phyloP scores from a whole-genome alignment of 441 rosid species.

The Flueggea neowawraea region DNA sequence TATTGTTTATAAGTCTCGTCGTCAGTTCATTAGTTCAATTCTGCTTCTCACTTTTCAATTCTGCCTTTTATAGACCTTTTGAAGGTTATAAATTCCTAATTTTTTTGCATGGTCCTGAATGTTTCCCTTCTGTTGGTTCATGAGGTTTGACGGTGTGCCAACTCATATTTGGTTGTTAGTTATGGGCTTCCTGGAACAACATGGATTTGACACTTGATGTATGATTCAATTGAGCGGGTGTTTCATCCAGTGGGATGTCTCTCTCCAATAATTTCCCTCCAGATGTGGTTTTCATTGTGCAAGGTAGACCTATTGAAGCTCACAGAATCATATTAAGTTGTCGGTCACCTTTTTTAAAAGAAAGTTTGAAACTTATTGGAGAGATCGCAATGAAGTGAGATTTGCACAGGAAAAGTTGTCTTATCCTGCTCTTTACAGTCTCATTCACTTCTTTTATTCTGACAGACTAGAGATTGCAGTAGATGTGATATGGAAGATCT shows the following conservation, averaged over 20 bases:
- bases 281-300: slow-evolving; percentile 79
- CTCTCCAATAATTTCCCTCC: slow-evolving; percentile 61
- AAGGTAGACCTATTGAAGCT: slow-evolving; percentile 91
- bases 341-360: slow-evolving; percentile 70
- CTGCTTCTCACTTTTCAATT: background rate
- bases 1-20: slow-evolving; percentile 3
- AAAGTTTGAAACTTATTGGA: slow-evolving; percentile 87
- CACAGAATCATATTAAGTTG: slow-evolving; percentile 93
- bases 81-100: too few relatives aligned
- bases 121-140: slow-evolving; percentile 5
- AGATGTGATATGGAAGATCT: slow-evolving; percentile 93
- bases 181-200: slow-evolving; percentile 7
- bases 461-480: slow-evolving; percentile 91
- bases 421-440: slow-evolving; percentile 80
- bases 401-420: slow-evolving; percentile 82
- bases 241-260: slow-evolving; percentile 37
- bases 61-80: too few relatives aligned
- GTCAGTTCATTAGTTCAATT: background rate
- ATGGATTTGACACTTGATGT: slow-evolving; percentile 24
- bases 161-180: slow-evolving; percentile 5
- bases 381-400: slow-evolving; percentile 69
- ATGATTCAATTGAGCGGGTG: slow-evolving; percentile 39
- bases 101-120: background rate
- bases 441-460: slow-evolving; percentile 88
- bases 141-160: background rate